phyloP scores from a whole-genome alignment of 129 eudicot species.

The Flaveria ramosissima region DNA sequence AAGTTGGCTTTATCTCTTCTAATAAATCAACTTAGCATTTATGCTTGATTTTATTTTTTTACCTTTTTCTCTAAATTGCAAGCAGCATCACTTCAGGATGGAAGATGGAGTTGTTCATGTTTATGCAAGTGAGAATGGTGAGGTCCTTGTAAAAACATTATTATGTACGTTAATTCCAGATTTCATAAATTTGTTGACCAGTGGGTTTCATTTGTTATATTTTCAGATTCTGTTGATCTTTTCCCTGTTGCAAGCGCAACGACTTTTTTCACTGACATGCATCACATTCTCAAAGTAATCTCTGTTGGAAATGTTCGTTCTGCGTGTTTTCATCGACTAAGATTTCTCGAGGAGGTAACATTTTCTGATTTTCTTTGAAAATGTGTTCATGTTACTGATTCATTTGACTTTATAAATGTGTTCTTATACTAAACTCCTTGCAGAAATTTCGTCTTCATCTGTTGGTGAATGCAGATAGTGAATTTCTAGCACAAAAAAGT shows the following conservation, averaged over 20 bases:
- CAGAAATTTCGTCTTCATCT: constrained; percentile 84
- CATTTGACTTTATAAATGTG: constrained; percentile 23
- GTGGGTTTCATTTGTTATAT: neutral
- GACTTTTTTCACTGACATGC: constrained; percentile 71
- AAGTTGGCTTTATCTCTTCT: constrained; percentile 35
- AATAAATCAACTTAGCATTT: neutral
- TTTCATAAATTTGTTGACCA: neutral
- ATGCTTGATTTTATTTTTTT: constrained; percentile 2
- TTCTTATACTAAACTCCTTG: constrained; percentile 37
- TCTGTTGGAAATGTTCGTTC: constrained; percentile 71
- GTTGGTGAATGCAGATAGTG: constrained; percentile 65
- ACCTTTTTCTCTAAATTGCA: constrained; percentile 23
- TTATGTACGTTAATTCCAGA: neutral
- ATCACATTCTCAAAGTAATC: constrained; percentile 61
- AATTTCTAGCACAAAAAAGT: constrained; percentile 68
- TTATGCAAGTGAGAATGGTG: constrained; percentile 60
- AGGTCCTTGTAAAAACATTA: constrained; percentile 10
- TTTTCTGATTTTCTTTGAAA: neutral
- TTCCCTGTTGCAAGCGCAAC: constrained; percentile 75
- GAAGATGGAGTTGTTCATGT: constrained; percentile 73
- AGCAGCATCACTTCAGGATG: constrained; percentile 70
- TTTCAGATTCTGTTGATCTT: constrained; percentile 55
- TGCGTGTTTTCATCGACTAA: constrained; percentile 60
- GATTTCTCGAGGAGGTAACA: constrained; percentile 72
- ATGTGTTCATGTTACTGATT: constrained; percentile 7